These are phyloP conservation scores for Leucocoprinus sp. DNA, from an alignment of 768 basidiomycete genomes.

Conservation along the genomic window DNA sequence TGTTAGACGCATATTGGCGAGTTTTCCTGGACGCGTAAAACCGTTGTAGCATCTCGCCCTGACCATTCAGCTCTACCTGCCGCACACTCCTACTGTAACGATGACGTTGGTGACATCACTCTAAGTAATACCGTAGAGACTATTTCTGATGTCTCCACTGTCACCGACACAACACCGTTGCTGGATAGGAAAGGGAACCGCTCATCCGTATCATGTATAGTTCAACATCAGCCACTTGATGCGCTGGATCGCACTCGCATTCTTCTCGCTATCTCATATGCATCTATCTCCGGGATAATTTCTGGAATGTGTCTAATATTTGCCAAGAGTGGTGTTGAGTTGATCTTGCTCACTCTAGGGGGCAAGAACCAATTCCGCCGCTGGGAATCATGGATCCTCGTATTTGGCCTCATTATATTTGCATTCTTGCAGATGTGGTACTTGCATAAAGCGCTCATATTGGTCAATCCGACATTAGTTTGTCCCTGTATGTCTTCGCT, in stretches of 20 bases:
- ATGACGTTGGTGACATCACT: constrained; percentile 30
- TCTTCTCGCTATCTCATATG: constrained; percentile 74
- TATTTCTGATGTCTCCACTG: not conserved
- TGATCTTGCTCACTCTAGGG: constrained; percentile 68
- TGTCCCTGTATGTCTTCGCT: constrained; percentile 70
- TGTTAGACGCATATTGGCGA: constrained; percentile 66
- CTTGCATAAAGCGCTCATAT: constrained; percentile 66
- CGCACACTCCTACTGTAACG: constrained; percentile 26
- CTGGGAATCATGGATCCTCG: constrained; percentile 79
- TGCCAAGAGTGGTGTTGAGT: constrained; percentile 89
- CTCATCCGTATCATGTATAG: constrained; percentile 12
- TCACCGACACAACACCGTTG: constrained; percentile 41
- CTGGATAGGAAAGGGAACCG: constrained; percentile 28
- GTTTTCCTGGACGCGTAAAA: constrained; percentile 44
- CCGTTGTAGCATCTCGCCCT: constrained; percentile 18
- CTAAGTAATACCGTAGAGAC: constrained; percentile 22
- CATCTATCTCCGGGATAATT: constrained; percentile 80
- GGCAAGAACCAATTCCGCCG: constrained; percentile 78
- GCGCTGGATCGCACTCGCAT: constrained; percentile 41
- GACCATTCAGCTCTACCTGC: constrained; percentile 22
- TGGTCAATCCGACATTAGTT: constrained; percentile 80
- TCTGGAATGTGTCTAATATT: constrained; percentile 91
- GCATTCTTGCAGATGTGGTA: constrained; percentile 83
- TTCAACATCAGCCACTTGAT: constrained; percentile 14
- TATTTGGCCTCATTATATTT: constrained; percentile 62